Conservation (phyloP, 2,329 filamentous ascomycete genomes). For the Neonectria ditissima region DNA sequence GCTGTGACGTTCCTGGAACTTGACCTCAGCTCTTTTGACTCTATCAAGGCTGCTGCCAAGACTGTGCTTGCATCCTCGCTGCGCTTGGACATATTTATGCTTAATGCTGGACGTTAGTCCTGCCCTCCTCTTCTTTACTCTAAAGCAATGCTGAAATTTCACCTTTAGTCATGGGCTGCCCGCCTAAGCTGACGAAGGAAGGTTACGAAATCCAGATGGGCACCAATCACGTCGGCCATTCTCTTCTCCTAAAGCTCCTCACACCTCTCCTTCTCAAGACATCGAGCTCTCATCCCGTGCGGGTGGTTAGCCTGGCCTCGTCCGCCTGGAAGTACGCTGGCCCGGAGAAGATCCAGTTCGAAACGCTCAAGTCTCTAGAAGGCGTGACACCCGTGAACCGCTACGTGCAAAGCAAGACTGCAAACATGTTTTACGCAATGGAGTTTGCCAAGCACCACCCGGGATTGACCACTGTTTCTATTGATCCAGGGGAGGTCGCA, state of each 20-base stretch:
- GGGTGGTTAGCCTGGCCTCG: conserved; percentile 20
- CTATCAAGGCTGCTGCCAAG: conserved; percentile 54
- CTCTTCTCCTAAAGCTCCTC: conserved; percentile 20
- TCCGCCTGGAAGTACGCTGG: conserved; percentile 18
- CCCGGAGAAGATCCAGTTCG: conserved; percentile 18
- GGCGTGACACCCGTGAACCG: conserved; percentile 17
- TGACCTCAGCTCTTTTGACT: conserved; percentile 59
- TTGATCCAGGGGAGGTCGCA: conserved; percentile 23
- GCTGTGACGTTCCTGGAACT: conserved; percentile 52
- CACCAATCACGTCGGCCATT: conserved; percentile 28
- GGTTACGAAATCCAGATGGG: conserved; percentile 30
- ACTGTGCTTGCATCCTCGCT: conserved; percentile 48
- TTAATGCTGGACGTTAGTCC: conserved; percentile 44
- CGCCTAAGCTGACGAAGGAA: conserved; percentile 17
- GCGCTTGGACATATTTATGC: conserved; percentile 56
- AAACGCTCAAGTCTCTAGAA: conserved; percentile 17
- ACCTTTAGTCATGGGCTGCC: conserved; percentile 10
- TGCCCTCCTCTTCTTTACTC: background rate
- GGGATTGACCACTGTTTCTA: conserved; percentile 10
- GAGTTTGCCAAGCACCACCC: conserved; percentile 13
- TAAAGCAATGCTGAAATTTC: background rate
- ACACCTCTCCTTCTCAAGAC: conserved; percentile 21
- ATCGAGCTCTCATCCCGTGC: conserved; percentile 10
- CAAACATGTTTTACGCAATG: conserved; percentile 23
- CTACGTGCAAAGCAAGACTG: conserved; percentile 25